Evolutionary conservation across 805 yeast genomes (phyloP).

Genomic region (Candida dajiaensis): DNA sequence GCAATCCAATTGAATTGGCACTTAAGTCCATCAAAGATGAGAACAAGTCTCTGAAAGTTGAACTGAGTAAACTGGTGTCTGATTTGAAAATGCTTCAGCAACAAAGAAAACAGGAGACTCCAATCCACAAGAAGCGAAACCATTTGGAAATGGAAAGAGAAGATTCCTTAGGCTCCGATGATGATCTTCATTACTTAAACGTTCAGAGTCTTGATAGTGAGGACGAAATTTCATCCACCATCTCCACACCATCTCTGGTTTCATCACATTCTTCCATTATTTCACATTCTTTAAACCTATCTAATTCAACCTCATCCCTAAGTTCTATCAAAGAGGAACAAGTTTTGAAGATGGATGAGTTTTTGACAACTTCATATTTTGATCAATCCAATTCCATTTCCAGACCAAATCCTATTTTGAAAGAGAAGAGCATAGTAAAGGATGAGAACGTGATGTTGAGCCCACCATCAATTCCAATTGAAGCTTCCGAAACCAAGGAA

Average conservation of each 20-base stretch:
- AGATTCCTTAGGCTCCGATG: slow-evolving; percentile 2
- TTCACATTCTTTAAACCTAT: slow-evolving; percentile 2
- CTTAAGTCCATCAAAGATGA: slow-evolving; percentile 39
- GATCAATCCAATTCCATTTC: slow-evolving; percentile 14
- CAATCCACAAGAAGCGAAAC: slow-evolving; percentile 17
- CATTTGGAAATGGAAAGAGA: slow-evolving; percentile 16
- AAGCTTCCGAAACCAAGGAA: slow-evolving; percentile 2
- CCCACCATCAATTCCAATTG: slow-evolving; percentile 7
- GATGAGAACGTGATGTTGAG: not conserved
- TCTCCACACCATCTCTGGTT: slow-evolving; percentile 21
- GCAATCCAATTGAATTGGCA: slow-evolving; percentile 32
- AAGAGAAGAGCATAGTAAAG: not conserved
- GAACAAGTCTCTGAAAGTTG: slow-evolving; percentile 36
- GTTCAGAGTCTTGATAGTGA: slow-evolving; percentile 11
- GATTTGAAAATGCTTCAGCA: slow-evolving; percentile 33
- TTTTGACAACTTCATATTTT: slow-evolving; percentile 19
- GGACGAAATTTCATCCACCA: slow-evolving; percentile 20
- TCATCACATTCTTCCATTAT: slow-evolving; percentile 15
- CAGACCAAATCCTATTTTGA: slow-evolving; percentile 2
- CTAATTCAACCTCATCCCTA: slow-evolving; percentile 12
- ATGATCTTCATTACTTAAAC: slow-evolving; percentile 3
- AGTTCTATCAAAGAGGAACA: slow-evolving; percentile 21
- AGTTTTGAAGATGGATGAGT: slow-evolving; percentile 20
- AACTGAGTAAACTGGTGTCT: slow-evolving; percentile 38
- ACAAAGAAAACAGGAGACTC: slow-evolving; percentile 3